A percentile compares a stretch with the other conserved stretches of the same genome.
These are phyloP conservation scores for Serendipita indica DNA, from an alignment of 768 basidiomycete genomes.

Conservation along the genomic window DNA sequence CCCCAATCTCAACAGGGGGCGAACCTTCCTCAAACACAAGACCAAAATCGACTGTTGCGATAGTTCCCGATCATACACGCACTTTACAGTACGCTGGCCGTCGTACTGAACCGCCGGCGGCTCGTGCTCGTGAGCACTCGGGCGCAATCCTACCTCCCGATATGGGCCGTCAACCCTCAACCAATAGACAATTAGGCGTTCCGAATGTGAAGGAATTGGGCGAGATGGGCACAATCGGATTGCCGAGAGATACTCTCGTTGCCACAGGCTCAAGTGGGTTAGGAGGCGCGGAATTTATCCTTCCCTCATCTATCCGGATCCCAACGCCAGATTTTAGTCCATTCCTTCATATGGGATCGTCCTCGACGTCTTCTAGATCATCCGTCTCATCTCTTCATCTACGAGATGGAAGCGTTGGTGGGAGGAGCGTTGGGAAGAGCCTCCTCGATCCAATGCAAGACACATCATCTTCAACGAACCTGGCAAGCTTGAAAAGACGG, in stretches of 20 bases:
- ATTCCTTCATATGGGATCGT: neutral
- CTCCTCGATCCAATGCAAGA: neutral
- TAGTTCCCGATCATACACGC: too few species aligned
- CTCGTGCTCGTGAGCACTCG: too few species aligned
- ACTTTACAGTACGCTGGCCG: too few species aligned
- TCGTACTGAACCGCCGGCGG: too few species aligned
- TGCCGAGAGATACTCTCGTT: too few species aligned
- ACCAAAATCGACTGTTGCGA: too few species aligned
- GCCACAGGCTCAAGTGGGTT: neutral
- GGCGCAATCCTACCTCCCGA: too few species aligned
- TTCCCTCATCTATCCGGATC: constrained; percentile 6
- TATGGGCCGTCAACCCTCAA: too few species aligned
- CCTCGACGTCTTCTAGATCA: constrained; percentile 1
- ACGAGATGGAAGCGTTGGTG: neutral
- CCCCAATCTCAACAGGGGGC: neutral
- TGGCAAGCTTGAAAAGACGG: neutral
- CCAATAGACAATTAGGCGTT: too few species aligned
- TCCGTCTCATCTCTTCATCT: neutral
- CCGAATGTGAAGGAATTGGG: too few species aligned
- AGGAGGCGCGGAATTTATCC: neutral
- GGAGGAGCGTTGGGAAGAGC: neutral
- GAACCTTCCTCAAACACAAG: neutral
- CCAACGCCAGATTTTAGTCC: constrained; percentile 6
- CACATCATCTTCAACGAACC: neutral
- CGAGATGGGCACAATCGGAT: too few species aligned